These are phyloP conservation scores for Bruguiera gymnorhiza DNA, from an alignment of 345 rosid genomes.

Conservation along the genomic window DNA sequence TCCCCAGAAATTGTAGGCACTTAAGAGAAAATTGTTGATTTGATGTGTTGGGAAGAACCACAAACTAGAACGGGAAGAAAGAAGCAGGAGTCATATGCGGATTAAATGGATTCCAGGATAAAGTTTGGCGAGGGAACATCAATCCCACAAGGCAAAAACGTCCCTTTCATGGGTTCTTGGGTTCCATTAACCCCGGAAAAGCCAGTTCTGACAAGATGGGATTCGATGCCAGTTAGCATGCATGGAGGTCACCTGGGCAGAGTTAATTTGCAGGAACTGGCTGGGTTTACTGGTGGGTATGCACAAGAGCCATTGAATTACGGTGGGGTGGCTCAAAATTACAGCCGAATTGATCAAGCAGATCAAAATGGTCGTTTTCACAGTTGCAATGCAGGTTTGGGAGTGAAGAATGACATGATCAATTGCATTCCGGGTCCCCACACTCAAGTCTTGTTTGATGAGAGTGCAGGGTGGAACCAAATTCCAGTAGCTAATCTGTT, in stretches of 20 bases:
- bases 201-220: conserved; percentile 28
- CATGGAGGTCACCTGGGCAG: conserved; percentile 23
- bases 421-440: conserved; percentile 35
- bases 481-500: conserved; percentile 20
- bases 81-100: neutral
- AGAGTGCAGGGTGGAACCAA: conserved; percentile 17
- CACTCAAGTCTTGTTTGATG: conserved; percentile 18
- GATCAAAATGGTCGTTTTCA: conserved; percentile 6
- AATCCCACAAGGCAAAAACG: conserved; percentile 24
- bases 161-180: conserved; percentile 38
- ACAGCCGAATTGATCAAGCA: conserved; percentile 19
- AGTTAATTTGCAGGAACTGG: conserved; percentile 31
- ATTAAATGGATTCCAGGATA: conserved; percentile 31
- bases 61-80: neutral
- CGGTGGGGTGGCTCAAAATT: conserved; percentile 22
- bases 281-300: conserved; percentile 25
- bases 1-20: neutral
- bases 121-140: conserved; percentile 33
- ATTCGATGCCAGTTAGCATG: conserved; percentile 16
- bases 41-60: neutral
- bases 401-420: conserved; percentile 20
- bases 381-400: conserved; percentile 18
- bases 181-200: conserved; percentile 45
- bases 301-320: conserved; percentile 14
- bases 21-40: neutral